phyloP scores from a whole-genome alignment of 2,329 filamentous ascomycete species.

The Zymoseptoria brevis region DNA sequence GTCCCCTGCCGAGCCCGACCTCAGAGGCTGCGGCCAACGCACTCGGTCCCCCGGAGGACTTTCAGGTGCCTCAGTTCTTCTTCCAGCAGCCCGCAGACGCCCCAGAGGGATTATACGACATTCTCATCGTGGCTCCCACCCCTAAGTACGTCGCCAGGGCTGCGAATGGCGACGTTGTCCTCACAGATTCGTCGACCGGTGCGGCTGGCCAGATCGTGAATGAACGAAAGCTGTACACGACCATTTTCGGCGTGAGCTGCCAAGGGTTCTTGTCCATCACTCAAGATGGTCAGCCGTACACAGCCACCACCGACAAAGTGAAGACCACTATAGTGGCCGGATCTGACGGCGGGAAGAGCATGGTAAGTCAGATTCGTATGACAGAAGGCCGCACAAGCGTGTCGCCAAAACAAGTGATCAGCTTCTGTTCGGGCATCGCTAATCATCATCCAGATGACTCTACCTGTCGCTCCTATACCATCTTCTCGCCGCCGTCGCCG shows the following conservation, averaged over 20 bases:
- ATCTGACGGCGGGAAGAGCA: not conserved
- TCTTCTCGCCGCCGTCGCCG: not conserved
- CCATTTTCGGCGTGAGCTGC: constrained; percentile 5
- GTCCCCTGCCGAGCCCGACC: constrained; percentile 2
- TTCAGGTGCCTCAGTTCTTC: constrained; percentile 1
- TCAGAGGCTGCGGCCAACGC: constrained; percentile 6
- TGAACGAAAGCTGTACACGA: constrained; percentile 2
- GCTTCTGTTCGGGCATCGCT: not conserved
- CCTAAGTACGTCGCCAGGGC: constrained; percentile 4
- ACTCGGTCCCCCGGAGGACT: constrained; percentile 2
- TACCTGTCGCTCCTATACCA: not conserved
- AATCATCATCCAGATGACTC: not conserved
- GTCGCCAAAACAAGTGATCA: too few species aligned
- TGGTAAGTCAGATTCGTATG: not conserved
- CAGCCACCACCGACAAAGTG: not conserved
- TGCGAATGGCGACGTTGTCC: constrained; percentile 1
- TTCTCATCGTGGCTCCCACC: constrained; percentile 1
- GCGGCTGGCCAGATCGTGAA: not conserved
- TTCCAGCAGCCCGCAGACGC: constrained; percentile 3
- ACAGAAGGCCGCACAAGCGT: too few species aligned
- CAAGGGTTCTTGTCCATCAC: constrained; percentile 3
- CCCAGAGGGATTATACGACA: constrained; percentile 3
- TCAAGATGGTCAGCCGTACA: not conserved
- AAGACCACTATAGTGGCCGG: not conserved
- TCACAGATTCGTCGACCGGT: constrained; percentile 4